Evolutionary conservation across 1,139 yeast species (phyloP), one percentile per base, ranked within the genome.

Genomic region (Sugiyamaella novakii): DNA sequence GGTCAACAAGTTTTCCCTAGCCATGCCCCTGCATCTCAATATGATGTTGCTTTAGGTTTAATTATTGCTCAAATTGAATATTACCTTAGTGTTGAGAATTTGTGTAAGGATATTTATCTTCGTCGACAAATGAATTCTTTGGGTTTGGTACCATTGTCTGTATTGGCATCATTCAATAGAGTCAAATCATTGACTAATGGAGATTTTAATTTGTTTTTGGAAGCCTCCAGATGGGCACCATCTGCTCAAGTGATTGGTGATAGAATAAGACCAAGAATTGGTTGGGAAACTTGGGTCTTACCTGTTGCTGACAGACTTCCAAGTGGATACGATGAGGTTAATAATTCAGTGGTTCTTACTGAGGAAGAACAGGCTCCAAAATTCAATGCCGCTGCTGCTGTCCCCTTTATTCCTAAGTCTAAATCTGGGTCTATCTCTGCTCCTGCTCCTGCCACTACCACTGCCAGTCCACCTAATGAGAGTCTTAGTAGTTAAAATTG

Each of bases 71-170:
- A 89, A 74, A 73, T 89, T 52, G 92, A 87, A 65, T 92, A 91
- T 73, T 92, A 92, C 69, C 85, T 92, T 69, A 84, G 94, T 22
- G 77, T 84, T 49, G 96, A 89, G 61, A 92, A 92, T 70, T 76
- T 92, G 68, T 76, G 87, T 60, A 85, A 87, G 70, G 96, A 88
- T 67, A 72, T 85, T 52, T 87, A 70, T 65, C 74, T 88, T 65
- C 80, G 96, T 67, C 79, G 80, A 59, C 87, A 84, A 62, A 87
- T 88, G 95, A 82, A 84, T 68, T 70, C 74, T 43, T 75, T 80
- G 53, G 96, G 96, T 27, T 83, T 83, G 77, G 78, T 88, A 48
- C 79, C 83, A 30, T 70, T 88, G 56, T 62, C 67, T 6, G 76
- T 82, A 51, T 75, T 88, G 58, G 82, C 88, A 54, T 73, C 76